These are phyloP conservation scores for Pseudocercospora macadamiae DNA, from an alignment of 2,329 filamentous ascomycete species.

Conservation along the genomic window DNA sequence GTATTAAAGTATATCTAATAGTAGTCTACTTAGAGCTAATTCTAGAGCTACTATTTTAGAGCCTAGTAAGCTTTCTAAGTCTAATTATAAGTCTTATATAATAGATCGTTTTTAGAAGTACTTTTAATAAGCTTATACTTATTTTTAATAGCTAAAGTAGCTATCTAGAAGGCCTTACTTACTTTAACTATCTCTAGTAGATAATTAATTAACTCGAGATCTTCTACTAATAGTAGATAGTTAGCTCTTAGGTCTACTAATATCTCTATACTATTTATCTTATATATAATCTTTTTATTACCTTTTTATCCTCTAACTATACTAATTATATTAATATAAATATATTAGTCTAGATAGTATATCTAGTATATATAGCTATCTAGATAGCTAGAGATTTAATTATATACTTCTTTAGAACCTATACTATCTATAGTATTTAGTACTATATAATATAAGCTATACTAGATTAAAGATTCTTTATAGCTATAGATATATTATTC, in stretches of 20 bases:
- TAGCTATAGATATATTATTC: background rate
- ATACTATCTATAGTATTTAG: background rate
- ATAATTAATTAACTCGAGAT: background rate
- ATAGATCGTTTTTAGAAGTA: background rate
- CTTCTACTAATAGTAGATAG: background rate
- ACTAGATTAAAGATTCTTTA: background rate
- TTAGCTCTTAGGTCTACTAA: background rate
- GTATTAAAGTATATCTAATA: background rate
- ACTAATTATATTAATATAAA: background rate
- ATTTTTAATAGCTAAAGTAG: background rate
- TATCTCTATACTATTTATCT: background rate
- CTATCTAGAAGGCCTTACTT: background rate
- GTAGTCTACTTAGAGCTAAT: background rate
- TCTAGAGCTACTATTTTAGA: background rate
- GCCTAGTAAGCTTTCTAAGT: background rate
- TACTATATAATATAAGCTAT: background rate
- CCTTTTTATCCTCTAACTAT: background rate
- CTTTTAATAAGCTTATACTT: background rate
- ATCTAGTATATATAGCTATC: background rate
- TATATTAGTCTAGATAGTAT: background rate
- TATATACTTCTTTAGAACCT: background rate
- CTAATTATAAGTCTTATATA: background rate
- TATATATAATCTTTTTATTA: background rate
- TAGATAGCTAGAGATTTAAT: background rate
- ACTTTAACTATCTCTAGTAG: background rate